These are phyloP conservation scores for Leersia perrieri DNA, from an alignment of 176 grass and related monocot genomes.

Conservation along the genomic window DNA sequence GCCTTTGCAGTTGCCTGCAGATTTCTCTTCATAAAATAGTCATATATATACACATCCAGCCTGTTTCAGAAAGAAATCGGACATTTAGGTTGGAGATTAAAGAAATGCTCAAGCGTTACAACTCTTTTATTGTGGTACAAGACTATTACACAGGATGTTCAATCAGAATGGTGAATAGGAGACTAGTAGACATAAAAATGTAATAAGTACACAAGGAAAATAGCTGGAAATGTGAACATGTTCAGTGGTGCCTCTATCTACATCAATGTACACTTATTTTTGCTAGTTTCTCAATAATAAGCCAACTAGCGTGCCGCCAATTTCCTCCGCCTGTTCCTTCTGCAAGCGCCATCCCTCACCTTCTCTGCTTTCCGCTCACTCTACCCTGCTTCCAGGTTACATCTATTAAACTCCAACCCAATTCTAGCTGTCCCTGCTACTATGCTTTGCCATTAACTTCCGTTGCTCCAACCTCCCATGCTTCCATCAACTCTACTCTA, in stretches of 20 bases:
- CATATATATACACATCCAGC: constrained; percentile 99
- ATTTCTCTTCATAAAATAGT: constrained; percentile 99
- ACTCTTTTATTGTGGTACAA: constrained; percentile 2
- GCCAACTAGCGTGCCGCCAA: neutral
- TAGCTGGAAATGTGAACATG: neutral
- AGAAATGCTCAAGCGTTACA: neutral
- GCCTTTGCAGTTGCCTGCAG: constrained; percentile 96
- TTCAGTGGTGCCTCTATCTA: constrained; percentile 8
- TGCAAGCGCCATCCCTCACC: neutral
- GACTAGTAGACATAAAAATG: neutral
- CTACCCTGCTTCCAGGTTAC: neutral
- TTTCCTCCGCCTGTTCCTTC: neutral
- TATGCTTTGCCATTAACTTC: neutral
- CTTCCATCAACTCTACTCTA: neutral
- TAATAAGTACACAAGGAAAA: neutral
- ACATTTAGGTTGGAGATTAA: constrained; percentile 9
- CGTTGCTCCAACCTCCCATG: neutral
- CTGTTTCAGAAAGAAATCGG: constrained; percentile 55
- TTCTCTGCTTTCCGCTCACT: neutral
- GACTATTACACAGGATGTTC: neutral
- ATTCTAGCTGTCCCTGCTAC: neutral
- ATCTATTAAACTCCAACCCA: neutral
- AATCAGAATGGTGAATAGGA: constrained; percentile 8
- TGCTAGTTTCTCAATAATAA: neutral
- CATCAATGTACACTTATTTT: neutral